Evolutionary conservation across 352 stramenopile species (phyloP).

Genomic region (Phytophthora chlamydospora): DNA sequence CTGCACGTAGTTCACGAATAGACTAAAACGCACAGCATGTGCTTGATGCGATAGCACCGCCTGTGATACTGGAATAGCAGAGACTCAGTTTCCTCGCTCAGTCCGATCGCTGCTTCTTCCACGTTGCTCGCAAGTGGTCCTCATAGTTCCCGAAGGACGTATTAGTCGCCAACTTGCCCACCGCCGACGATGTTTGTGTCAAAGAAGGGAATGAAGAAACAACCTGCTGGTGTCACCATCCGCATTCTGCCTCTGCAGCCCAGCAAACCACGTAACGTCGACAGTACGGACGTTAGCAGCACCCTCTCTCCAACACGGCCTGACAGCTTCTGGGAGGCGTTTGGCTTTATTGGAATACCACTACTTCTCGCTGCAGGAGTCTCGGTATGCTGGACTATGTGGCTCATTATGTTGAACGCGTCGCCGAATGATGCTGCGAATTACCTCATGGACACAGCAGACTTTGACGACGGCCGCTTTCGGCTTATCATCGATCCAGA

Average conservation of each 20-base stretch:
- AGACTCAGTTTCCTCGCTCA: too few relatives aligned
- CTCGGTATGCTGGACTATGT: conserved; percentile 39
- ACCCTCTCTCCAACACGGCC: neutral
- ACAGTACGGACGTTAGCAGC: neutral
- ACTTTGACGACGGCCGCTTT: conserved; percentile 56
- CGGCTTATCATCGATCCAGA: conserved; percentile 42
- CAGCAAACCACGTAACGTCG: neutral
- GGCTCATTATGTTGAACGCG: conserved; percentile 36
- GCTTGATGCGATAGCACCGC: too few relatives aligned
- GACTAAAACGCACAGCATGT: too few relatives aligned
- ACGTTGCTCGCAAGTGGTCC: too few relatives aligned
- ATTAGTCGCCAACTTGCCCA: too few relatives aligned
- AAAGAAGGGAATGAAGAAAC: too few relatives aligned
- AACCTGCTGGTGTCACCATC: neutral
- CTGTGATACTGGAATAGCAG: too few relatives aligned
- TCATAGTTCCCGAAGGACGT: too few relatives aligned
- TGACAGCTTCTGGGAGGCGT: conserved; percentile 23
- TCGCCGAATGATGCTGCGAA: conserved; percentile 44
- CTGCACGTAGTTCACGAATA: too few relatives aligned
- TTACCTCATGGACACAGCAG: conserved; percentile 54
- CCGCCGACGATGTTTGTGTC: too few relatives aligned
- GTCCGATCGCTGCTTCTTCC: too few relatives aligned
- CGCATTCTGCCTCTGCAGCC: conserved; percentile 7
- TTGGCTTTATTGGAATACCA: conserved; percentile 26
- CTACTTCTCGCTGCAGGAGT: conserved; percentile 15